Evolutionary conservation across 805 yeast genomes (phyloP).

Genomic region (Sugiyamaella lignohabitans): DNA sequence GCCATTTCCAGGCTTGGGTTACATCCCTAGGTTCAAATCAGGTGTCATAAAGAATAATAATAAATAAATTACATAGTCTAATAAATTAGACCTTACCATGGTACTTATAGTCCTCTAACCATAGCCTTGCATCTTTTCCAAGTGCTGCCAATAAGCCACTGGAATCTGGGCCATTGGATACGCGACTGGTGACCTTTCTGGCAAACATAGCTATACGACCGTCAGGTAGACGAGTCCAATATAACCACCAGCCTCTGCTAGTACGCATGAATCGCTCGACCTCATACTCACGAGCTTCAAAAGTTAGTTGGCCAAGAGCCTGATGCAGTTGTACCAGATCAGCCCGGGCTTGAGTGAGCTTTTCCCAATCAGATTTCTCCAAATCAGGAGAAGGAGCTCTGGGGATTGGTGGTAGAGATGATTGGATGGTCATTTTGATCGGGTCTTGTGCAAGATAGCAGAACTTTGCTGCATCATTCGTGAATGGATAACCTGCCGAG

Average conservation of each 20-base stretch:
- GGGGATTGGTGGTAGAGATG: slow-evolving; percentile 22
- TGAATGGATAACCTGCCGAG: background rate
- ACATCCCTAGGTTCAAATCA: too few species aligned
- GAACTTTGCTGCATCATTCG: slow-evolving; percentile 9
- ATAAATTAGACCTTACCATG: slow-evolving; percentile 14
- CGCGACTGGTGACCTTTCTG: slow-evolving; percentile 18
- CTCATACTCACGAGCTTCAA: slow-evolving; percentile 10
- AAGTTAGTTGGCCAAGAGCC: slow-evolving; percentile 9
- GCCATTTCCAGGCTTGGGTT: too few species aligned
- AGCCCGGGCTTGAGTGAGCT: slow-evolving; percentile 8
- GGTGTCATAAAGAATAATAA: slow-evolving; percentile 3
- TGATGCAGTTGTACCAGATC: slow-evolving; percentile 21
- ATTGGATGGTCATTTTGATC: slow-evolving; percentile 10
- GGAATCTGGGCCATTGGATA: slow-evolving; percentile 7
- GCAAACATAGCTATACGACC: slow-evolving; percentile 22
- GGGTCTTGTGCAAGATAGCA: slow-evolving; percentile 21
- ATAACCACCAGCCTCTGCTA: slow-evolving; percentile 25
- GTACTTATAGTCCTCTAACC: slow-evolving; percentile 24
- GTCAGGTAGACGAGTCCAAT: slow-evolving; percentile 22
- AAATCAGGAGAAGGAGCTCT: slow-evolving; percentile 12
- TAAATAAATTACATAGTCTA: slow-evolving; percentile 6
- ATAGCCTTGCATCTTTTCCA: slow-evolving; percentile 25
- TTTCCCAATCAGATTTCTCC: slow-evolving; percentile 14
- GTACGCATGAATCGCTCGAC: slow-evolving; percentile 23
- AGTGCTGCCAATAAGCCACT: slow-evolving; percentile 22